Evolutionary conservation across 371 early-diverging fungal genomes (phyloP).

Genomic region (Rozella allomycis): DNA sequence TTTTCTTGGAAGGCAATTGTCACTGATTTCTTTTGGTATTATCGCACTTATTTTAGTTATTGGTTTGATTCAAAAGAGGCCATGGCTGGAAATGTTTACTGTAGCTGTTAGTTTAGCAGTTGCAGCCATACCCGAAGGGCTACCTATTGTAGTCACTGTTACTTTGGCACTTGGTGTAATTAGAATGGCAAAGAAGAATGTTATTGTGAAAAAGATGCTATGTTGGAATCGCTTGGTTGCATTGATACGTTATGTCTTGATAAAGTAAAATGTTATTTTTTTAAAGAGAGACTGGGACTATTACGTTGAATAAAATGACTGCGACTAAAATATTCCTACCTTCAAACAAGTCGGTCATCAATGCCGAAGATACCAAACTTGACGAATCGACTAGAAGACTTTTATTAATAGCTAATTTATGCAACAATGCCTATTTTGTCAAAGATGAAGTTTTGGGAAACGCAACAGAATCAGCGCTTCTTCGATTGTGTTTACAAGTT

Average conservation of each 20-base stretch:
- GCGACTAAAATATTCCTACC: too few relatives aligned
- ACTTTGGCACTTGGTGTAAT: constrained; percentile 70
- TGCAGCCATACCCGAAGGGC: constrained; percentile 83
- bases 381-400: background rate
- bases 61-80: constrained; percentile 63
- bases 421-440: background rate
- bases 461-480: constrained; percentile 54
- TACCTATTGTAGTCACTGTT: constrained; percentile 79
- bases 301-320: constrained; percentile 32
- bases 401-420: background rate
- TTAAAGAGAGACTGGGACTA: constrained; percentile 52
- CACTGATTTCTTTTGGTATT: constrained; percentile 55
- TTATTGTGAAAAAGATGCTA: constrained; percentile 75
- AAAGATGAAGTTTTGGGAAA: background rate
- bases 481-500: constrained; percentile 30
- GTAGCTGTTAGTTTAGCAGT: constrained; percentile 67
- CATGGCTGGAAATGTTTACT: constrained; percentile 87
- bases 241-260: constrained; percentile 77
- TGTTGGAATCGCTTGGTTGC: constrained; percentile 75
- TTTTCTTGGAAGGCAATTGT: constrained; percentile 59
- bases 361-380: background rate
- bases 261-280: too few relatives aligned
- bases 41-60: constrained; percentile 71
- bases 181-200: constrained; percentile 63
- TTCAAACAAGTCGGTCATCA: too few relatives aligned